phyloP scores from a whole-genome alignment of 2,329 filamentous ascomycete species.

The Pseudonectria buxi region DNA sequence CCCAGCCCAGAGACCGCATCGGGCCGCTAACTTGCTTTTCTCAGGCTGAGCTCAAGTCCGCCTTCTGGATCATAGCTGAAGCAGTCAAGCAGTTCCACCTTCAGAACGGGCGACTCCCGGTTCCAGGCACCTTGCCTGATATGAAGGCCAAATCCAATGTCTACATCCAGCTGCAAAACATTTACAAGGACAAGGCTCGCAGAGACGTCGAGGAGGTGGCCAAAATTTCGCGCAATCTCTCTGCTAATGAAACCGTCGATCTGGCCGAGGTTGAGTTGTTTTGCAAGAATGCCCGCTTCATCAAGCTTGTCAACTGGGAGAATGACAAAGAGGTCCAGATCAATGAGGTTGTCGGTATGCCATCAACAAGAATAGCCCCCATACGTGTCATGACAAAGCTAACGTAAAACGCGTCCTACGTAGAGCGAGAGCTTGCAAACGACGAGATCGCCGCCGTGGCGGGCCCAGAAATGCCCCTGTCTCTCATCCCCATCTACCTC shows the following conservation, averaged over 20 bases:
- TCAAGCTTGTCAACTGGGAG: slow-evolving; percentile 69
- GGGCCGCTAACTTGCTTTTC: slow-evolving; percentile 3
- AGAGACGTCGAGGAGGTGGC: slow-evolving; percentile 72
- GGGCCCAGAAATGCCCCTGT: slow-evolving; percentile 44
- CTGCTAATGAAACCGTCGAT: slow-evolving; percentile 49
- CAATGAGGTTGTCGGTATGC: slow-evolving; percentile 49
- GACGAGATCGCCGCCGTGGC: slow-evolving; percentile 45
- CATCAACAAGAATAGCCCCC: no score
- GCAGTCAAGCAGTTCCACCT: slow-evolving; percentile 73
- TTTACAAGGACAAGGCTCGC: slow-evolving; percentile 86
- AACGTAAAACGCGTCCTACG: slow-evolving; percentile 3
- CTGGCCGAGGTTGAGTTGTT: slow-evolving; percentile 78
- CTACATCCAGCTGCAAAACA: slow-evolving; percentile 83
- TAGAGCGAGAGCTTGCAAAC: slow-evolving; percentile 48
- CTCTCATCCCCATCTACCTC: slow-evolving; percentile 63
- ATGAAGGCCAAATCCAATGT: slow-evolving; percentile 94
- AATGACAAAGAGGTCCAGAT: slow-evolving; percentile 39
- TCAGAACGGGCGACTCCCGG: slow-evolving; percentile 65
- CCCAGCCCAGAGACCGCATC: not conserved
- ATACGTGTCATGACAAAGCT: not conserved
- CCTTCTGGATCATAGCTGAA: slow-evolving; percentile 84
- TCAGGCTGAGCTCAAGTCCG: slow-evolving; percentile 42
- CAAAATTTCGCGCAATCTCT: slow-evolving; percentile 48
- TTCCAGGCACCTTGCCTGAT: slow-evolving; percentile 84
- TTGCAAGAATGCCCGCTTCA: slow-evolving; percentile 90